Percentiles rank a stretch among this genome's conserved stretches.
Conservation (phyloP, 352 stramenopile species). For the Phytophthora hybrid region DNA sequence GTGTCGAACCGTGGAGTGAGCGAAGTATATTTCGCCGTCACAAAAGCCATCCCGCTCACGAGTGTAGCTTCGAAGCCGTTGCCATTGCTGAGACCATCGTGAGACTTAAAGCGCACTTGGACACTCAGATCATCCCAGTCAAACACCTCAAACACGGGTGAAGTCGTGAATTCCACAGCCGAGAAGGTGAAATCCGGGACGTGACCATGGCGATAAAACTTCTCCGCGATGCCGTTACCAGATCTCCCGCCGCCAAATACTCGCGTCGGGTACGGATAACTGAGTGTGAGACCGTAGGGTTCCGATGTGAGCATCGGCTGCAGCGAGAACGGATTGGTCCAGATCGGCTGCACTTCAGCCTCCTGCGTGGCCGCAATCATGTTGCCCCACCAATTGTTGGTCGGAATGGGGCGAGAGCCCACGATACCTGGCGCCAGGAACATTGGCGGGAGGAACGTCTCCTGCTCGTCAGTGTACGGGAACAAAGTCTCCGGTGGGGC, state of each 20-base stretch:
- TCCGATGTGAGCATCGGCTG: conserved; percentile 29
- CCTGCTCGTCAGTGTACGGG: conserved; percentile 33
- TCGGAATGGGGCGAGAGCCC: conserved; percentile 48
- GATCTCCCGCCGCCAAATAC: conserved; percentile 41
- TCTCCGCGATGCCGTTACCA: conserved; percentile 36
- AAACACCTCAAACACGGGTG: conserved; percentile 35
- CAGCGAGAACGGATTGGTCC: conserved; percentile 60
- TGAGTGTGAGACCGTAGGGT: conserved; percentile 49
- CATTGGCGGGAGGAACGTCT: conserved; percentile 44
- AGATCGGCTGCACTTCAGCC: conserved; percentile 45
- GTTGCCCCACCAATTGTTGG: conserved; percentile 72
- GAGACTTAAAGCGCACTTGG: conserved; percentile 35
- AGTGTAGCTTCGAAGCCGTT: conserved; percentile 34
- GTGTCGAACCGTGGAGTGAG: conserved; percentile 44
- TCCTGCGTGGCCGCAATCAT: conserved; percentile 48
- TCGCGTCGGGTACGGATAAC: conserved; percentile 48
- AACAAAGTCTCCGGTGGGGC: conserved; percentile 35
- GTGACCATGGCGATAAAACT: conserved; percentile 48
- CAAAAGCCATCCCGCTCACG: conserved; percentile 63
- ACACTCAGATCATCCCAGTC: conserved; percentile 51
- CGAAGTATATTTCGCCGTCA: conserved; percentile 45
- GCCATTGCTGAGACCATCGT: conserved; percentile 14
- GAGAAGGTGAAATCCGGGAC: conserved; percentile 52
- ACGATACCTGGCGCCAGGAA: conserved; percentile 44
- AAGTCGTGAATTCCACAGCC: conserved; percentile 40